Evolutionary conservation across 495 filamentous ascomycete species (phyloP).

Genomic region (Tuber melanosporum): DNA sequence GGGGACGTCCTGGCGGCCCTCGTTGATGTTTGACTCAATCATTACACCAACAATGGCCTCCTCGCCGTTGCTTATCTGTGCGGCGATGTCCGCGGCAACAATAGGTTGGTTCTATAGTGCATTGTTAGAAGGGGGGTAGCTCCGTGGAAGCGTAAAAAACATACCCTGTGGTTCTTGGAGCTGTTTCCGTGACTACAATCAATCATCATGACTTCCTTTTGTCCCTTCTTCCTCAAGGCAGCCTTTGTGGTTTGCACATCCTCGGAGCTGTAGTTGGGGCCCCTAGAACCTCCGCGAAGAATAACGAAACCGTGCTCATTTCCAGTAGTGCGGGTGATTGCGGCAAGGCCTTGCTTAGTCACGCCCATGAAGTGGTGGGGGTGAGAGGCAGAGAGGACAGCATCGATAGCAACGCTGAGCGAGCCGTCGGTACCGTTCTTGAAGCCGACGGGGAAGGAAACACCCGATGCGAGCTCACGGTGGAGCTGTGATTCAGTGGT

Average conservation of each 20-base stretch:
- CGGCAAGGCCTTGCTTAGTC: constrained; percentile 95
- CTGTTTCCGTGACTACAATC: constrained; percentile 85
- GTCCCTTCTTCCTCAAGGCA: constrained; percentile 73
- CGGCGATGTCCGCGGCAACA: constrained; percentile 72
- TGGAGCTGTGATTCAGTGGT: constrained; percentile 98
- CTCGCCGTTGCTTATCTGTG: constrained; percentile 83
- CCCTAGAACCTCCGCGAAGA: constrained; percentile 79
- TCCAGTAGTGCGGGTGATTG: constrained; percentile 84
- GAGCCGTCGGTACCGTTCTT: constrained; percentile 99
- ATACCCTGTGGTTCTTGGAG: constrained; percentile 52
- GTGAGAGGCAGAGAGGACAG: constrained; percentile 82
- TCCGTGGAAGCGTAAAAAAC: neutral
- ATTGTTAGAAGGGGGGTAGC: neutral
- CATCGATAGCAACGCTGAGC: constrained; percentile 88
- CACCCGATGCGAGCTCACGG: constrained; percentile 88
- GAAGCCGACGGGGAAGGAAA: constrained; percentile 97
- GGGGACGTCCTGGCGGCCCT: constrained; percentile 91
- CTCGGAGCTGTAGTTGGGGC: constrained; percentile 89
- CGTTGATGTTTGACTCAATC: constrained; percentile 97
- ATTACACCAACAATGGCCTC: constrained; percentile 88
- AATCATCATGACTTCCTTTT: constrained; percentile 88
- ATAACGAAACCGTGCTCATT: constrained; percentile 98
- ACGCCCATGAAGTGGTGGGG: constrained; percentile 98
- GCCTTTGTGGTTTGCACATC: constrained; percentile 73
- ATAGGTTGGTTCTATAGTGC: constrained; percentile 75